Evolutionary conservation across 352 stramenopile genomes (phyloP), one percentile per base, ranked within the genome.

Genomic region (Pilasporangium apinafurcum): DNA sequence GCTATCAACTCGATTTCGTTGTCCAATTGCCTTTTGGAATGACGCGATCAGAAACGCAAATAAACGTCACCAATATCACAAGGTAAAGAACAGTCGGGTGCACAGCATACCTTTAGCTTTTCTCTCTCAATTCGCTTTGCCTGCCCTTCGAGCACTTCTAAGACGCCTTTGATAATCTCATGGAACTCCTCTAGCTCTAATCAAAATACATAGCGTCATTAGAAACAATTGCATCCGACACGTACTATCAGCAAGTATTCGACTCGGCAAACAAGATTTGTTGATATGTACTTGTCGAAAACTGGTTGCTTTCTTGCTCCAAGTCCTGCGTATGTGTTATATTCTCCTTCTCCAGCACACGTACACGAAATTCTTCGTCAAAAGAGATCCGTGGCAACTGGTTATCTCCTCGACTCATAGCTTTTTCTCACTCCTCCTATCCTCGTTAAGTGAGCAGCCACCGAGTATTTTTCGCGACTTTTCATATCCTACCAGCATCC

Each of bases 231-330:
- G n/a, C n/a, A n/a, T n/a, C n/a, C n/a, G n/a, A n/a, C n/a, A n/a
- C n/a, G n/a, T n/a, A n/a, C n/a, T n/a, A n/a, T n/a, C n/a, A n/a
- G n/a, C n/a, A n/a, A n/a, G n/a, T n/a, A n/a, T n/a, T n/a, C n/a
- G n/a, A 39, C 42, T 37, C 16, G 21, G 8, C 26, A 10, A 8
- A 12, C 28, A 13, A 13, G 8, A 16, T 8, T 22, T 35, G 26
- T 17, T 17, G 10, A 8, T 14, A 39, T 68, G 28, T 53, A 72
- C 78, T 88, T 5, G 78, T 87, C 3, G 76, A 63, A 38, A 91
- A 91, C 48, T 87, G 75, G 56, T 88, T 86, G 64, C 75, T 86
- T 68, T 91, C 78, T 31, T 74, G 63, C 60, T 88, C 70, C n/a
- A 88, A 68, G 32, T 88, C 76, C 37, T 84, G 68, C 18, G 76